Evolutionary conservation across 768 basidiomycete species (phyloP).

Genomic region (Piloderma croceum): DNA sequence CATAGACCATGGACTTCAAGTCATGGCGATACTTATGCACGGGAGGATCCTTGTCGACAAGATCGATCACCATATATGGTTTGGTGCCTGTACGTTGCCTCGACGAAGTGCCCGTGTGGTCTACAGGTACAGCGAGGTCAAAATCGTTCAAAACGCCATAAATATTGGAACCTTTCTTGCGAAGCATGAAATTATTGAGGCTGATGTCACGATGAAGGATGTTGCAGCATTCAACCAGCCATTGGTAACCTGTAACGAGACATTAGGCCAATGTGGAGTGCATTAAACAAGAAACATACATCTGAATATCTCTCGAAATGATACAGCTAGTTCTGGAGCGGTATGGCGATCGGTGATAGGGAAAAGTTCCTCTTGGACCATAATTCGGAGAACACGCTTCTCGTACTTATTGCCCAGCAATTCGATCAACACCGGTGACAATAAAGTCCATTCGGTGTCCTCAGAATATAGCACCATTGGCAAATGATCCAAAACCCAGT

Average conservation of each 20-base stretch:
- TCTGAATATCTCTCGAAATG: too few species aligned
- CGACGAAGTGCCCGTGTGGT: not conserved
- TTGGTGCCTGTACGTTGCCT: not conserved
- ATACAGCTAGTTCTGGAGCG: too few species aligned
- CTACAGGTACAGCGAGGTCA: not conserved
- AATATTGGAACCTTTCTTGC: slow-evolving; percentile 8
- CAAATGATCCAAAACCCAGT: slow-evolving; percentile 5
- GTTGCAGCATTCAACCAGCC: slow-evolving; percentile 5
- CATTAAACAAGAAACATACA: too few species aligned
- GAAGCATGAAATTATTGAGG: slow-evolving; percentile 10
- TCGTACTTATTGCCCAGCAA: not conserved
- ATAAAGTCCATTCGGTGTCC: too few species aligned
- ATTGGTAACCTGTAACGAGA: slow-evolving; percentile 6
- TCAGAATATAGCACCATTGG: not conserved
- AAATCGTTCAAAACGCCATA: slow-evolving; percentile 11
- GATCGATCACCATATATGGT: slow-evolving; percentile 1
- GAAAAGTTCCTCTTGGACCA: not conserved
- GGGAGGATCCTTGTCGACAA: slow-evolving; percentile 10
- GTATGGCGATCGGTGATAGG: too few species aligned
- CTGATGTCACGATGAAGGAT: slow-evolving; percentile 15
- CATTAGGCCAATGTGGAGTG: too few species aligned
- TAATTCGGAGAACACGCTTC: slow-evolving; percentile 2
- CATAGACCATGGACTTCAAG: slow-evolving; percentile 6
- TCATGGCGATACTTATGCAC: slow-evolving; percentile 6
- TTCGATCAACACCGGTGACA: not conserved